phyloP scores from a whole-genome alignment of 2,329 filamentous ascomycete genomes.

The Pseudogymnoascus sp. region DNA sequence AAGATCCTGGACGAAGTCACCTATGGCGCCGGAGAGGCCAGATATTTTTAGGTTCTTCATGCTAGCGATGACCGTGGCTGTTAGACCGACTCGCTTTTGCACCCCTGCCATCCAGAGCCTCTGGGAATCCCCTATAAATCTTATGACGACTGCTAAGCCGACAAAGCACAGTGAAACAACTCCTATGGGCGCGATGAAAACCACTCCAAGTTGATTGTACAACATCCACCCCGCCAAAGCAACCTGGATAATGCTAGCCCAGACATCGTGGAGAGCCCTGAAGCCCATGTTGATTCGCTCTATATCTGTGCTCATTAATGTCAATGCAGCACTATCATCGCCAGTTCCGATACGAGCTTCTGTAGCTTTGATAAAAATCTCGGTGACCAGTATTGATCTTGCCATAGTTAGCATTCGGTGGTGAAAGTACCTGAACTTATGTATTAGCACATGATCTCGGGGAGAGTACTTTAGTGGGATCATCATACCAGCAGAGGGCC shows the following conservation, averaged over 20 bases:
- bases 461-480: background rate
- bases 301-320: constrained; percentile 24
- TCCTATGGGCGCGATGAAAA: constrained; percentile 41
- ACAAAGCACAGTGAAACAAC: constrained; percentile 31
- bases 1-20: constrained; percentile 28
- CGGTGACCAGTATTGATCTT: constrained; percentile 9
- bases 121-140: constrained; percentile 28
- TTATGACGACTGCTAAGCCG: constrained; percentile 16
- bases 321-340: constrained; percentile 17
- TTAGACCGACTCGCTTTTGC: constrained; percentile 17
- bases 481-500: constrained; percentile 13
- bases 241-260: constrained; percentile 18
- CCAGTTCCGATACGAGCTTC: constrained; percentile 13
- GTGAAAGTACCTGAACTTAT: background rate
- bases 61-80: constrained; percentile 24
- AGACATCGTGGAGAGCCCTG: constrained; percentile 14
- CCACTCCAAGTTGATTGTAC: constrained; percentile 33
- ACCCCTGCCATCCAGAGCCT: constrained; percentile 20
- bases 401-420: constrained; percentile 11
- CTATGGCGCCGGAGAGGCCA: constrained; percentile 29
- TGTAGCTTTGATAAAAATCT: constrained; percentile 12
- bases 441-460: constrained; percentile 12
- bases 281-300: constrained; percentile 17
- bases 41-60: constrained; percentile 37
- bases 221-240: constrained; percentile 15